phyloP scores from a whole-genome alignment of 192 early-diverging fungal genomes.

The Radiomyces spectabilis region DNA sequence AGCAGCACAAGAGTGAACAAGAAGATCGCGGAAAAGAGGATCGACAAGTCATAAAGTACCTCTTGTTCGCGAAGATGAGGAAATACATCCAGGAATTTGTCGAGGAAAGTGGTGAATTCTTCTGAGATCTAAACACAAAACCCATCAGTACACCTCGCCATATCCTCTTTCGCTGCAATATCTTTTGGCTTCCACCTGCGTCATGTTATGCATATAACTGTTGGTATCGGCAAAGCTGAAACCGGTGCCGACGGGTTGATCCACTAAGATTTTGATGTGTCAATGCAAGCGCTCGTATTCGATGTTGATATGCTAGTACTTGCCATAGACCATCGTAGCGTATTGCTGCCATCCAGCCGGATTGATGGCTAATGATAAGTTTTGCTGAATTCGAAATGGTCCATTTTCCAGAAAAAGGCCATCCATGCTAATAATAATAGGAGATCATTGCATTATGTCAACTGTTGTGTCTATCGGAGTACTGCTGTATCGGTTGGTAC shows the following conservation, averaged over 20 bases:
- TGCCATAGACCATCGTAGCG: conserved; percentile 54
- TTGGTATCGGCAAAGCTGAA: conserved; percentile 40
- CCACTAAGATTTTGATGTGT: conserved; percentile 29
- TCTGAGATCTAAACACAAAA: conserved; percentile 21
- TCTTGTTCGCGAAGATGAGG: conserved; percentile 30
- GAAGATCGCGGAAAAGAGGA: neutral
- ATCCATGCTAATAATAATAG: conserved; percentile 42
- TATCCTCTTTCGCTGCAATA: too few relatives aligned
- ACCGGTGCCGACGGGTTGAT: conserved; percentile 59
- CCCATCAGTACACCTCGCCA: neutral
- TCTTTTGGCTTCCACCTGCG: conserved; percentile 37
- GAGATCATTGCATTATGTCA: neutral
- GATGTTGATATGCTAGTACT: neutral
- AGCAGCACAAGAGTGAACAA: neutral
- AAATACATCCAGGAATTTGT: conserved; percentile 40
- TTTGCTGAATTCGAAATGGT: conserved; percentile 38
- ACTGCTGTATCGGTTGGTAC: neutral
- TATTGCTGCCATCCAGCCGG: conserved; percentile 49
- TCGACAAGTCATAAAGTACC: neutral
- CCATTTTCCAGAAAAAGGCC: conserved; percentile 58
- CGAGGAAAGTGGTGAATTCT: conserved; percentile 41
- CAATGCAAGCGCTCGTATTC: neutral
- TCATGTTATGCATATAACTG: conserved; percentile 27
- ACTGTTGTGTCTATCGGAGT: neutral
- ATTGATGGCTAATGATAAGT: conserved; percentile 31